Evolutionary conservation across 2,329 filamentous ascomycete species (phyloP).

Genomic region (Aspergillus sp.): DNA sequence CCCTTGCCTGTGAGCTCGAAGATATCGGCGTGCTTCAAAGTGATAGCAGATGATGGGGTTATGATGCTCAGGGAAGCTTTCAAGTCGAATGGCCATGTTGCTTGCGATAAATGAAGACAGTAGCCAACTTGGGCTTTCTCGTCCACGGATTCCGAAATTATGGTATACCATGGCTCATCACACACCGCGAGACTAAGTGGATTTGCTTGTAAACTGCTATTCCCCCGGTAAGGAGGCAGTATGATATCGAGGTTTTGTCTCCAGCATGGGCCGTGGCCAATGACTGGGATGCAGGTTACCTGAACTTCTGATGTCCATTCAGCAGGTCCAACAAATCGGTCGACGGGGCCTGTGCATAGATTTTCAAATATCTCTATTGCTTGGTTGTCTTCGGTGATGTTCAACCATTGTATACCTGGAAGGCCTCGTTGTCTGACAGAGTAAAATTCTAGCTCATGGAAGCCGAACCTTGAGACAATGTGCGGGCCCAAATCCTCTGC

Average conservation of each 20-base stretch:
- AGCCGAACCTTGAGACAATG: conserved; percentile 52
- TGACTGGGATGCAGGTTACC: conserved; percentile 56
- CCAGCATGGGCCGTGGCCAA: conserved; percentile 52
- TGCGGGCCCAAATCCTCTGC: conserved; percentile 40
- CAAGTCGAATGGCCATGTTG: conserved; percentile 26
- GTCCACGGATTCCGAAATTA: conserved; percentile 39
- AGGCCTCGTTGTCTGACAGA: conserved; percentile 54
- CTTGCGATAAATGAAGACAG: conserved; percentile 35
- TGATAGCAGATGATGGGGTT: conserved; percentile 23
- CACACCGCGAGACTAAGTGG: conserved; percentile 23
- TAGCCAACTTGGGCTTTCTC: conserved; percentile 32
- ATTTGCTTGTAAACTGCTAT: conserved; percentile 37
- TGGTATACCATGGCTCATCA: conserved; percentile 35
- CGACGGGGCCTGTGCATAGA: conserved; percentile 51
- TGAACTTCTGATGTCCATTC: conserved; percentile 46
- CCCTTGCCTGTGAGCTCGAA: conserved; percentile 53
- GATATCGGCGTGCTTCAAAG: conserved; percentile 41
- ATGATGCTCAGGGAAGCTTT: conserved; percentile 31
- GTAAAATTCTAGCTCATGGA: conserved; percentile 54
- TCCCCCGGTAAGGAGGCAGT: conserved; percentile 48
- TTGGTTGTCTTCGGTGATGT: conserved; percentile 49
- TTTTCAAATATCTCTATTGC: conserved; percentile 59
- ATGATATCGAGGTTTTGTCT: conserved; percentile 46
- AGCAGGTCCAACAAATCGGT: conserved; percentile 44
- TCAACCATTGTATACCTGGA: conserved; percentile 52